Evolutionary conservation across 2,329 filamentous ascomycete species (phyloP).

Genomic region (Pseudovirgaria hyperparasitica): DNA sequence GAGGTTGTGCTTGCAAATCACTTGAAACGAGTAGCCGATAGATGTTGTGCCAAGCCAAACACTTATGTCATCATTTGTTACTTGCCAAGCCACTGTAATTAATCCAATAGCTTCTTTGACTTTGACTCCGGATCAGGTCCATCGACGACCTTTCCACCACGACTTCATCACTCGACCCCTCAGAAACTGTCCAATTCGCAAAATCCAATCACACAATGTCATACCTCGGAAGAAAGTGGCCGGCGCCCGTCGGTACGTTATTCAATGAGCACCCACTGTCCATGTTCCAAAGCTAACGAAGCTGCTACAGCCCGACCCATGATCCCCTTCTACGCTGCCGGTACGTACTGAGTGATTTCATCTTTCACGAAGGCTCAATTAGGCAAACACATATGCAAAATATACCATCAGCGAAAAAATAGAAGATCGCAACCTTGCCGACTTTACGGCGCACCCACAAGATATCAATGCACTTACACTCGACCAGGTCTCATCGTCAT

Average conservation of each 20-base stretch:
- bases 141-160: slow-evolving; percentile 7
- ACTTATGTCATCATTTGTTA: too few species aligned
- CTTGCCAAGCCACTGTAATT: too few species aligned
- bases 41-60: too few species aligned
- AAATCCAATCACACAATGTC: slow-evolving; percentile 24
- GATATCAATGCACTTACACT: too few species aligned
- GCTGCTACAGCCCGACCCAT: slow-evolving; percentile 63
- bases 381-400: too few species aligned
- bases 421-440: too few species aligned
- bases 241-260: slow-evolving; percentile 35
- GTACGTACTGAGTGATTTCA: slow-evolving; percentile 44
- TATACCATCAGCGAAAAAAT: too few species aligned
- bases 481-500: slow-evolving; percentile 72
- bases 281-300: slow-evolving; percentile 16
- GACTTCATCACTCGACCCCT: slow-evolving; percentile 15
- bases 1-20: too few species aligned
- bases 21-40: too few species aligned
- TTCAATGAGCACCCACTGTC: slow-evolving; percentile 4
- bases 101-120: background rate
- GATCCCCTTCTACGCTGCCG: slow-evolving; percentile 87
- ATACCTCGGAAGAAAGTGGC: slow-evolving; percentile 40
- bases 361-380: background rate
- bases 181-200: slow-evolving; percentile 16
- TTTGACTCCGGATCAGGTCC: background rate
- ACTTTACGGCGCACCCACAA: too few species aligned